Percentiles rank a stretch among this genome's conserved stretches.
These are phyloP conservation scores for Exidia glandulosa DNA, from an alignment of 768 basidiomycete genomes.

Conservation along the genomic window DNA sequence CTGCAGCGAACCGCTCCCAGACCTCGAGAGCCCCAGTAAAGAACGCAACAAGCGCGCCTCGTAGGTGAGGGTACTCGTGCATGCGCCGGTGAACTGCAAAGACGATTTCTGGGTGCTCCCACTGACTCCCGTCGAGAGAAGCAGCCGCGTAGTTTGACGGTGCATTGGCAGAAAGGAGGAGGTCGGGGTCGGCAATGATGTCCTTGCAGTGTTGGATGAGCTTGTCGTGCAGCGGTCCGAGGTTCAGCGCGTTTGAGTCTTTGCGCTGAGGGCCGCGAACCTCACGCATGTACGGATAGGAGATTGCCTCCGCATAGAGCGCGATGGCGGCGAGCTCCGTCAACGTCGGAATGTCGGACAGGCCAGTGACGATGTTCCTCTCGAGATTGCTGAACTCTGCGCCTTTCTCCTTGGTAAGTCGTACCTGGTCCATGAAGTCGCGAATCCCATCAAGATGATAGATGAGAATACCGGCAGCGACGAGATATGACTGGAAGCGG, in stretches of 20 bases:
- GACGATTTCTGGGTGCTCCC: slow-evolving; percentile 6
- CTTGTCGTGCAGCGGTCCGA: slow-evolving; percentile 12
- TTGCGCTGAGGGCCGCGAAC: slow-evolving; percentile 9
- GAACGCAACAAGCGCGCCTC: slow-evolving; percentile 10
- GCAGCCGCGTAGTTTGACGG: background rate
- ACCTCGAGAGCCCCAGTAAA: slow-evolving; percentile 11
- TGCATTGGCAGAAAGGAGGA: slow-evolving; percentile 9
- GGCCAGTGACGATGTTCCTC: slow-evolving; percentile 14
- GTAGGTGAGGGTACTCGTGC: background rate
- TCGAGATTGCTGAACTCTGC: slow-evolving; percentile 17
- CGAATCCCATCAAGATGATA: slow-evolving; percentile 6
- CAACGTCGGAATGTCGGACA: slow-evolving; percentile 11
- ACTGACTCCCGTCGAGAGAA: slow-evolving; percentile 9
- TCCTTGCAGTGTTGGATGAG: slow-evolving; percentile 6
- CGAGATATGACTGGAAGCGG: slow-evolving; percentile 11
- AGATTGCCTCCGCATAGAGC: slow-evolving; percentile 14
- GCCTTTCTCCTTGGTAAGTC: slow-evolving; percentile 11
- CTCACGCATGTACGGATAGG: slow-evolving; percentile 15
- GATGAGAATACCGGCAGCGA: slow-evolving; percentile 11
- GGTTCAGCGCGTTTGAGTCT: slow-evolving; percentile 14
- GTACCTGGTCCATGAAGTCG: slow-evolving; percentile 12
- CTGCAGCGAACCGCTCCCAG: slow-evolving; percentile 16
- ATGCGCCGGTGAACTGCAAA: slow-evolving; percentile 1
- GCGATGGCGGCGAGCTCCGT: slow-evolving; percentile 14
- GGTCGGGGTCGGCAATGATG: slow-evolving; percentile 13